Percentiles rank a stretch among this genome's conserved stretches.
phyloP scores from a whole-genome alignment of 2,329 filamentous ascomycete genomes.

The Byssochlamys sp. region DNA sequence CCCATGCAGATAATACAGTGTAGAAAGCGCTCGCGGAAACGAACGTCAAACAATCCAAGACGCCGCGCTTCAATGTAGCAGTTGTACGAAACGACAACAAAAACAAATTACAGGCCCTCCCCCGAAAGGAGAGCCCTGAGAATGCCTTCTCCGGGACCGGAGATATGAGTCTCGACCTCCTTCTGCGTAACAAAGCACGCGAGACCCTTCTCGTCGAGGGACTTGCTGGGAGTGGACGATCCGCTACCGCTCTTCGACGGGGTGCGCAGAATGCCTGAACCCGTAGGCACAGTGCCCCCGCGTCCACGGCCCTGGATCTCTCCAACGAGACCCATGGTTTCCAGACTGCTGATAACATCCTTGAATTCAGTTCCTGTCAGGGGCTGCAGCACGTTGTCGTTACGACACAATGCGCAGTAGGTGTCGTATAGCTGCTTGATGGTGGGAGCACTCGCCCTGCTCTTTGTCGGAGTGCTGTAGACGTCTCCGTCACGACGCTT shows the following conservation, averaged over 20 bases:
- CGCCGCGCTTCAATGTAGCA: neutral
- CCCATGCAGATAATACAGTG: neutral
- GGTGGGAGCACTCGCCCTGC: slow-evolving; percentile 55
- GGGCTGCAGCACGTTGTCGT: slow-evolving; percentile 79
- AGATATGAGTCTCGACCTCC: slow-evolving; percentile 64
- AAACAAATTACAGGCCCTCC: slow-evolving; percentile 20
- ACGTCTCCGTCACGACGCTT: slow-evolving; percentile 43
- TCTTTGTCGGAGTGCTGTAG: slow-evolving; percentile 51
- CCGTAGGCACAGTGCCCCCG: slow-evolving; percentile 47
- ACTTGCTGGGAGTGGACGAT: slow-evolving; percentile 42
- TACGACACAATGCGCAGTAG: slow-evolving; percentile 72
- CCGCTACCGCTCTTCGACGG: slow-evolving; percentile 58
- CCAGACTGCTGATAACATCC: slow-evolving; percentile 80
- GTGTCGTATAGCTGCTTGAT: slow-evolving; percentile 75
- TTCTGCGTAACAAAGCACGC: slow-evolving; percentile 70
- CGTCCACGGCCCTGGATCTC: slow-evolving; percentile 60
- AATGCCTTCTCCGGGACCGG: slow-evolving; percentile 42
- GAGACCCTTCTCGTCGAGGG: slow-evolving; percentile 65
- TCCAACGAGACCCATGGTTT: slow-evolving; percentile 73
- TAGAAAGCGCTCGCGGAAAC: neutral
- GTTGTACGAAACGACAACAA: neutral
- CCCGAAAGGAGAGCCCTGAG: slow-evolving; percentile 31
- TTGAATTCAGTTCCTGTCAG: slow-evolving; percentile 86
- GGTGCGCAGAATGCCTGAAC: slow-evolving; percentile 48
- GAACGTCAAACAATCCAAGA: neutral